A percentile compares a stretch with the other conserved stretches of the same genome.
Conservation (phyloP, 192 early-diverging fungal species). For the Coemansia sp. region DNA sequence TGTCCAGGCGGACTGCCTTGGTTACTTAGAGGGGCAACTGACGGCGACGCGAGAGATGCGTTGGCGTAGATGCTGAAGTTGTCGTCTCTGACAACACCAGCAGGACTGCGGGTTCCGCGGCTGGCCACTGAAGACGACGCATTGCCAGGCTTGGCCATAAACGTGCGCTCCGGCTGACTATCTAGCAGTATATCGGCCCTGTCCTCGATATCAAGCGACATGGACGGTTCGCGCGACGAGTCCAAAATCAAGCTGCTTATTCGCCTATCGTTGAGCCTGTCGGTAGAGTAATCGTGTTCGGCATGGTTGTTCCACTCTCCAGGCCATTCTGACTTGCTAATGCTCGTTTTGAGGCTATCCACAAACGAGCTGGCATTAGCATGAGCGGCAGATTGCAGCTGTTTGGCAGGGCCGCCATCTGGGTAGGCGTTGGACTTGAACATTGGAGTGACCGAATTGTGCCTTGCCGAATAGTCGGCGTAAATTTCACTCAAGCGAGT, state of each 20-base stretch:
- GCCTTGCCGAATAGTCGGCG: slow-evolving; percentile 54
- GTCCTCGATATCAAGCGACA: slow-evolving; percentile 32
- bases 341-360: slow-evolving; percentile 44
- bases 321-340: slow-evolving; percentile 29
- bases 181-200: slow-evolving; percentile 4
- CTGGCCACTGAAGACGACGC: not conserved
- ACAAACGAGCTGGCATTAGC: slow-evolving; percentile 45
- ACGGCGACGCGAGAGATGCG: not conserved
- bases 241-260: slow-evolving; percentile 31
- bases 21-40: not conserved
- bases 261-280: slow-evolving; percentile 17
- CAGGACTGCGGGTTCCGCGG: not conserved
- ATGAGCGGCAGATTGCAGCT: slow-evolving; percentile 8
- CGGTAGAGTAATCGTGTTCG: slow-evolving; percentile 26
- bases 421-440: slow-evolving; percentile 24
- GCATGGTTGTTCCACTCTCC: slow-evolving; percentile 15
- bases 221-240: slow-evolving; percentile 34
- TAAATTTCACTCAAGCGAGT: slow-evolving; percentile 56
- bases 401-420: not conserved
- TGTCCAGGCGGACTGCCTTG: slow-evolving; percentile 20
- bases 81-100: not conserved
- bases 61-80: not conserved
- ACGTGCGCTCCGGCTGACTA: slow-evolving; percentile 7
- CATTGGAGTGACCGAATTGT: slow-evolving; percentile 46
- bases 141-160: slow-evolving; percentile 1